Conservation (phyloP, 106 monocot genomes). For the Apostasia ramifera region DNA sequence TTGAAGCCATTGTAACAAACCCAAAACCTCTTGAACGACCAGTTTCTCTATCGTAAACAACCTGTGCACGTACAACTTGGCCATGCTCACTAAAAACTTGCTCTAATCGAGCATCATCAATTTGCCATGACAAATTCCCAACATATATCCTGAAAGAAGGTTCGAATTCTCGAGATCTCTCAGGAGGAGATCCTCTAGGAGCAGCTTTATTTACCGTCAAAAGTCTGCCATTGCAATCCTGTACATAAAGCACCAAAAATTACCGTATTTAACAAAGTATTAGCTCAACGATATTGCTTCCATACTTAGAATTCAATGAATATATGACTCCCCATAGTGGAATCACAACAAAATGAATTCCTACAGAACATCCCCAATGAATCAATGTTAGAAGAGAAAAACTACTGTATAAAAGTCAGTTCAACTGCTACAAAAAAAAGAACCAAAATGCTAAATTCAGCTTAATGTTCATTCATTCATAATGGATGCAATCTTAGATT, state of each 20-base stretch:
- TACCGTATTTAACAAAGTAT: no score
- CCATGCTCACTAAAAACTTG: constrained; percentile 85
- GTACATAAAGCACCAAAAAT: constrained; percentile 7
- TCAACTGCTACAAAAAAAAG: no score
- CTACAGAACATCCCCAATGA: no score
- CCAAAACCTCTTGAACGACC: constrained; percentile 93
- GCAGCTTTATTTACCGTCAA: constrained; percentile 83
- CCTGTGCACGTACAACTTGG: constrained; percentile 62
- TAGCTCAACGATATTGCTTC: no score
- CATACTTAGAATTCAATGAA: no score
- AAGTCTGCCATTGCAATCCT: constrained; percentile 64
- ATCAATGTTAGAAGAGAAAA: no score
- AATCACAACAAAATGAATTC: no score
- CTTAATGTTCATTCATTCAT: no score
- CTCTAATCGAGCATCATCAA: constrained; percentile 69
- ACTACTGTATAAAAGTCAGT: no score
- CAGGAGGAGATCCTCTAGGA: constrained; percentile 61
- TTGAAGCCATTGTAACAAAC: constrained; percentile 76
- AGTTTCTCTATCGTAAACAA: constrained; percentile 75
- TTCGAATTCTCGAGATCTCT: constrained; percentile 29
- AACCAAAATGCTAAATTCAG: no score
- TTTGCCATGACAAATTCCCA: constrained; percentile 86
- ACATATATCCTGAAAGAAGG: constrained; percentile 71
- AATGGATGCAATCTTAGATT: no score
- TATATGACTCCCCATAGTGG: no score